These are phyloP conservation scores for Ogataea ramenticola DNA, from an alignment of 805 yeast genomes.

Conservation along the genomic window DNA sequence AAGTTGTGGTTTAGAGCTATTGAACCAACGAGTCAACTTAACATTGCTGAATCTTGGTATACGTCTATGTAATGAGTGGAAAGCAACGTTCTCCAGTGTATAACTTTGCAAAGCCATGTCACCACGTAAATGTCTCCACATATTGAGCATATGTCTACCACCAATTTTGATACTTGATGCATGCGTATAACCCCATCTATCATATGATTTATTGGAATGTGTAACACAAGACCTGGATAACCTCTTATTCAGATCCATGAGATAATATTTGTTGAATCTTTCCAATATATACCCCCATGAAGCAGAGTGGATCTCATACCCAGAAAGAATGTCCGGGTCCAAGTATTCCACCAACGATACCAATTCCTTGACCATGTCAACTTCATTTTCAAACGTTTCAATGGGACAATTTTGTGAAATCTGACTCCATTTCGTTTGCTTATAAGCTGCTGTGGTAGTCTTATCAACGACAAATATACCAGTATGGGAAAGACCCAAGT, in stretches of 20 bases:
- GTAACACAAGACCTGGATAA: slow-evolving; percentile 52
- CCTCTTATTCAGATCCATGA: slow-evolving; percentile 47
- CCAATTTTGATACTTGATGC: slow-evolving; percentile 61
- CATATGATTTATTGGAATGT: slow-evolving; percentile 47
- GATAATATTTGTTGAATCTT: slow-evolving; percentile 39
- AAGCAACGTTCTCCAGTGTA: slow-evolving; percentile 69
- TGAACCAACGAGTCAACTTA: slow-evolving; percentile 43
- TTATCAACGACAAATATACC: slow-evolving; percentile 28
- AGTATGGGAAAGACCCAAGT: slow-evolving; percentile 18
- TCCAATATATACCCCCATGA: slow-evolving; percentile 92
- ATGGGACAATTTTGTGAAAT: slow-evolving; percentile 21
- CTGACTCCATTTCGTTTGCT: slow-evolving; percentile 5
- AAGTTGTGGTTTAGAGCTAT: slow-evolving; percentile 10
- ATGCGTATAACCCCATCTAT: slow-evolving; percentile 77
- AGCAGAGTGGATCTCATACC: slow-evolving; percentile 69
- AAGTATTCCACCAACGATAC: slow-evolving; percentile 46
- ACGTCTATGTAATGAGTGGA: slow-evolving; percentile 56
- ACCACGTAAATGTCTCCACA: slow-evolving; percentile 71
- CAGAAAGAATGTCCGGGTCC: slow-evolving; percentile 87
- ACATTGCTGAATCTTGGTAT: slow-evolving; percentile 54
- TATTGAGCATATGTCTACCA: slow-evolving; percentile 79
- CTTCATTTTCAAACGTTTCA: slow-evolving; percentile 44
- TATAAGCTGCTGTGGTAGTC: not conserved
- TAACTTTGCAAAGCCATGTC: slow-evolving; percentile 62
- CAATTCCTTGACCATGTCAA: slow-evolving; percentile 48